Evolutionary conservation across 257 asterid species (phyloP).

Genomic region (Solanum bulbocastanum): DNA sequence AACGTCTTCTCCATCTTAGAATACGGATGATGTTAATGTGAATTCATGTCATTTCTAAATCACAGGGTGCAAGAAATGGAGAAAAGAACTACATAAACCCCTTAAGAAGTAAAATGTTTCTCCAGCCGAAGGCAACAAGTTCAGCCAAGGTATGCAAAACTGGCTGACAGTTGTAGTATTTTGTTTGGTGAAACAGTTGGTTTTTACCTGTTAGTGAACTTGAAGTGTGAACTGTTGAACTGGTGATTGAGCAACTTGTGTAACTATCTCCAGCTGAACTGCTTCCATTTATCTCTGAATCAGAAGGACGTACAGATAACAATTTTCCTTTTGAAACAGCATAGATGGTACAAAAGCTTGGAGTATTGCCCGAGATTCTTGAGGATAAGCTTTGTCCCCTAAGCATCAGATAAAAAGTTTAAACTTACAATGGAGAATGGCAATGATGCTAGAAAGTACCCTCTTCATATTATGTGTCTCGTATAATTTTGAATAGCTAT

Average conservation of each 20-base stretch:
- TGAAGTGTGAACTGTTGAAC: constrained; percentile 28
- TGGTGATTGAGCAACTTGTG: constrained; percentile 32
- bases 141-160: background rate
- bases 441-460: background rate
- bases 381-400: constrained; percentile 59
- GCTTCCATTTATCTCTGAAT: constrained; percentile 43
- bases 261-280: constrained; percentile 38
- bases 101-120: background rate
- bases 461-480: background rate
- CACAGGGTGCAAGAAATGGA: background rate
- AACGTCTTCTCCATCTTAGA: background rate
- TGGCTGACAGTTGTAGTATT: background rate
- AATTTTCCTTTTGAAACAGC: constrained; percentile 74
- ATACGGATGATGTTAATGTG: background rate
- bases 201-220: constrained; percentile 41
- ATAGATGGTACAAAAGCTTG: constrained; percentile 61
- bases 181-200: background rate
- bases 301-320: constrained; percentile 57
- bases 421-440: background rate
- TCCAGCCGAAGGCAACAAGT: background rate
- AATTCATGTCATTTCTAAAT: background rate
- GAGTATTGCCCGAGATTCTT: constrained; percentile 44
- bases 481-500: background rate
- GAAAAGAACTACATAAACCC: background rate
- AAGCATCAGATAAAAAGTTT: background rate